These are phyloP conservation scores for Neonectria punicea DNA, from an alignment of 2,329 filamentous ascomycete species.

Conservation along the genomic window DNA sequence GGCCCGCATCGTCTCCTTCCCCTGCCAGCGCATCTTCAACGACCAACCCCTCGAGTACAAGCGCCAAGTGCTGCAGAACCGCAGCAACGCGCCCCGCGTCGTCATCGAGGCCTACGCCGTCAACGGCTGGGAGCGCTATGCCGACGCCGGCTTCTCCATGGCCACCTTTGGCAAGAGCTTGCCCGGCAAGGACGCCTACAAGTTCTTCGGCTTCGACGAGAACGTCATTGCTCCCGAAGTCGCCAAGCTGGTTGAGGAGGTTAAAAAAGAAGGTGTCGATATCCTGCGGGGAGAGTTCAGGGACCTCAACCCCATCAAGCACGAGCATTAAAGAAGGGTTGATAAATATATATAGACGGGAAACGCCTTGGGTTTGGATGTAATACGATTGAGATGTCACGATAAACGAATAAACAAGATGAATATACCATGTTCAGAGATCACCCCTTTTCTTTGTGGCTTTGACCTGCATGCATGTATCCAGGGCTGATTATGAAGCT, in stretches of 20 bases:
- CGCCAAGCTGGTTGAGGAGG: conserved; percentile 44
- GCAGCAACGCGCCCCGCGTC: conserved; percentile 59
- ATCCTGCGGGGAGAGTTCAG: conserved; percentile 47
- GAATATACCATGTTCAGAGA: conserved; percentile 17
- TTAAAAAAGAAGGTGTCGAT: conserved; percentile 45
- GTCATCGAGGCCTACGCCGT: conserved; percentile 70
- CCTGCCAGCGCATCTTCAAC: conserved; percentile 57
- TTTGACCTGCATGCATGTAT: not conserved
- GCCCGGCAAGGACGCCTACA: conserved; percentile 64
- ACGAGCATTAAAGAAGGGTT: conserved; percentile 30
- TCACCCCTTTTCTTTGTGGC: not conserved
- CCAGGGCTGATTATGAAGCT: not conserved
- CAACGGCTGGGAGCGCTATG: conserved; percentile 70
- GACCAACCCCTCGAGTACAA: conserved; percentile 56
- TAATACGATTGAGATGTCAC: conserved; percentile 25
- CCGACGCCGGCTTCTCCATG: conserved; percentile 65
- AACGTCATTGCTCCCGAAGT: conserved; percentile 53
- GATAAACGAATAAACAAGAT: conserved; percentile 25
- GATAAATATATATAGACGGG: conserved; percentile 20
- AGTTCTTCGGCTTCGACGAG: conserved; percentile 65
- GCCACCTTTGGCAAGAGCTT: conserved; percentile 65
- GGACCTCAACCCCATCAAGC: conserved; percentile 41
- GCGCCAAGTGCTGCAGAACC: conserved; percentile 55
- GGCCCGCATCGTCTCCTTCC: conserved; percentile 56
- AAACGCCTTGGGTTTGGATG: conserved; percentile 23